Base-by-base conservation (phyloP, 352 stramenopile genomes). In the Pythium chondricola region DNA sequence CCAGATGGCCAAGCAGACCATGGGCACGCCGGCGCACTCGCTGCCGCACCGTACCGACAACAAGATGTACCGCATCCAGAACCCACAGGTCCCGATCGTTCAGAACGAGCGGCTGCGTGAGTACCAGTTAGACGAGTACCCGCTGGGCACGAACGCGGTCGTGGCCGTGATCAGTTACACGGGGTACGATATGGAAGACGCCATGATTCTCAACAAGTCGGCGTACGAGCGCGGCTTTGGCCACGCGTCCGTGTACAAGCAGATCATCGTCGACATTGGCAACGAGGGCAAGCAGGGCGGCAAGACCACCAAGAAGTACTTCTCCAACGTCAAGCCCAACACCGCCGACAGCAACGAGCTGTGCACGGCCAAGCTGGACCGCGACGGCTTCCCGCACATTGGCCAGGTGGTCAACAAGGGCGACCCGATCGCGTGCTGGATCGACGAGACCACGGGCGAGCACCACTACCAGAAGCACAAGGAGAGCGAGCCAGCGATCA, bases 1-100 rank as follows among this genome's bases (percentile, higher is more conserved):
- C 61, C 97, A 99, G 74, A 99, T 99, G 97, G 97, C 95, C 31
- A 99, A 99, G 76, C 97, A 99, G 69, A 99, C 97, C 3, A 99
- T 99, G 97, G 97, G 97, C 31, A 99, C 96, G 20, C 95, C 96
- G 16, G 86, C 84, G n/a, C 96, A 99, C 66, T 98, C 95, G 45
- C 85, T 98, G 46, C 79, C 87, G 5, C 89, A 98, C 64, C 86
- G 97, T 50, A 80, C 93, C 9, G 97, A 99, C 68, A 99, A 98
- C 78, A 99, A 99, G 60, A 85, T 99, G 71, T 99, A 99, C 72
- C 92, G 95, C 48, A 97, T 99, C 38, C 93, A 99, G 72, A 98
- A 89, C 35, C 96, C 97, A 13, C 97, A 99, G 67, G 88, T 95
- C 16, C 97, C 97, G 14, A 93, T 99, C 36, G 97, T 99, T 31